Evolutionary conservation across 2,329 filamentous ascomycete genomes (phyloP).

Genomic region (Phyllosticta citriasiana): DNA sequence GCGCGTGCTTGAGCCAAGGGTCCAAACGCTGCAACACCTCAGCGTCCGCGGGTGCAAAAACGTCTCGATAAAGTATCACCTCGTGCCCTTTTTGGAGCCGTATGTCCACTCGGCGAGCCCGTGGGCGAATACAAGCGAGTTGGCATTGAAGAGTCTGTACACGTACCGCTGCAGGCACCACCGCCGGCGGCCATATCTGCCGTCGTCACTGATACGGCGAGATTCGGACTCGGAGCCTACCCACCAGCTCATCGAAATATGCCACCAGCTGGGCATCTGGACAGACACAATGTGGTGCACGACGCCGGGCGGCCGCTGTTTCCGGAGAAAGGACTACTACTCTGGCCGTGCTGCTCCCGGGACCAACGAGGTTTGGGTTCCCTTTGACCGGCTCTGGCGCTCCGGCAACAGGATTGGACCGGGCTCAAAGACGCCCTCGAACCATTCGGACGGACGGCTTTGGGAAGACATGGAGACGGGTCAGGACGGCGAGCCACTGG

Average conservation of each 20-base stretch:
- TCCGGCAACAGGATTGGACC: slow-evolving; percentile 48
- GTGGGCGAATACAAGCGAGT: slow-evolving; percentile 32
- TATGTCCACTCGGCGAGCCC: slow-evolving; percentile 32
- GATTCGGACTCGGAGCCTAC: slow-evolving; percentile 53
- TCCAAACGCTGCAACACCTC: slow-evolving; percentile 47
- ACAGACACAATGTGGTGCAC: slow-evolving; percentile 54
- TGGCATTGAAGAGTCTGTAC: slow-evolving; percentile 50
- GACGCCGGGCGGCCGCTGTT: slow-evolving; percentile 47
- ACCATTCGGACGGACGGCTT: slow-evolving; percentile 38
- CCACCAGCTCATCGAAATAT: slow-evolving; percentile 49
- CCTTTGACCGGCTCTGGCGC: slow-evolving; percentile 50
- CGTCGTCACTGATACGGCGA: slow-evolving; percentile 43
- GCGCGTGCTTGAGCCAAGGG: slow-evolving; percentile 44
- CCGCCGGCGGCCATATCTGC: slow-evolving; percentile 48
- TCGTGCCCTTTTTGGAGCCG: slow-evolving; percentile 45
- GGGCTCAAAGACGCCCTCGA: slow-evolving; percentile 20
- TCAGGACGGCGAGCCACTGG: slow-evolving; percentile 45
- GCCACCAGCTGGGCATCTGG: slow-evolving; percentile 50
- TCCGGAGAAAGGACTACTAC: slow-evolving; percentile 47
- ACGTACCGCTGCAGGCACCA: slow-evolving; percentile 55
- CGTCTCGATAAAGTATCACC: slow-evolving; percentile 54
- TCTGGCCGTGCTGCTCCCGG: slow-evolving; percentile 45
- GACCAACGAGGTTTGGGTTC: slow-evolving; percentile 51
- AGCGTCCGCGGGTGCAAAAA: slow-evolving; percentile 55
- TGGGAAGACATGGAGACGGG: slow-evolving; percentile 49